Conservation (phyloP, 345 rosid species). For the Jatropha curcas region DNA sequence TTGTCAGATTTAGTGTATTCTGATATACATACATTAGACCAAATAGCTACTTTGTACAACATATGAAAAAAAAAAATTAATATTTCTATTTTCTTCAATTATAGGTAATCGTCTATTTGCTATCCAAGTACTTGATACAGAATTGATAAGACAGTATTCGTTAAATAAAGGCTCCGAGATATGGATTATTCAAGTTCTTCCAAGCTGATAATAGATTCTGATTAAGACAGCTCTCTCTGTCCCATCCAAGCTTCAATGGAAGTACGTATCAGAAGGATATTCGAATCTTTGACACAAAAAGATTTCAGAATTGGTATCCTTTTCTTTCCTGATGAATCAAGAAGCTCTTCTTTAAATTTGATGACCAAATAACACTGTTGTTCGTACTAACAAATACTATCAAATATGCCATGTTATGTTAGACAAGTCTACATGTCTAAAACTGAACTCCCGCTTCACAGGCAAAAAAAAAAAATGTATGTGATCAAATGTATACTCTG, state of each 20-base stretch:
- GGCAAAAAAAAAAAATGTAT: too few relatives aligned
- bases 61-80: too few relatives aligned
- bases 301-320: background rate
- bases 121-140: too few relatives aligned
- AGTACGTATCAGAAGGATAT: constrained; percentile 12
- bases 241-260: constrained; percentile 22
- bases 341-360: constrained; percentile 7
- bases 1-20: too few relatives aligned
- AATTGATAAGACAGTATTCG: background rate
- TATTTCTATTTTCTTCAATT: too few relatives aligned
- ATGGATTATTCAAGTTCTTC: constrained; percentile 13
- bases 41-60: too few relatives aligned
- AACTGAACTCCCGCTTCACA: too few relatives aligned
- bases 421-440: too few relatives aligned
- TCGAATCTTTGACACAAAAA: constrained; percentile 22
- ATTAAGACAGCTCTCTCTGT: background rate
- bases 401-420: too few relatives aligned
- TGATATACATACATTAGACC: too few relatives aligned
- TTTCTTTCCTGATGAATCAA: background rate
- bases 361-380: constrained; percentile 14
- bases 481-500: too few relatives aligned
- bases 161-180: constrained; percentile 9
- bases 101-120: too few relatives aligned
- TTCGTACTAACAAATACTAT: background rate
- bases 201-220: constrained; percentile 3